These are phyloP conservation scores for Zygosaccharomyces bisporus DNA, from an alignment of 805 yeast species.

Conservation along the genomic window DNA sequence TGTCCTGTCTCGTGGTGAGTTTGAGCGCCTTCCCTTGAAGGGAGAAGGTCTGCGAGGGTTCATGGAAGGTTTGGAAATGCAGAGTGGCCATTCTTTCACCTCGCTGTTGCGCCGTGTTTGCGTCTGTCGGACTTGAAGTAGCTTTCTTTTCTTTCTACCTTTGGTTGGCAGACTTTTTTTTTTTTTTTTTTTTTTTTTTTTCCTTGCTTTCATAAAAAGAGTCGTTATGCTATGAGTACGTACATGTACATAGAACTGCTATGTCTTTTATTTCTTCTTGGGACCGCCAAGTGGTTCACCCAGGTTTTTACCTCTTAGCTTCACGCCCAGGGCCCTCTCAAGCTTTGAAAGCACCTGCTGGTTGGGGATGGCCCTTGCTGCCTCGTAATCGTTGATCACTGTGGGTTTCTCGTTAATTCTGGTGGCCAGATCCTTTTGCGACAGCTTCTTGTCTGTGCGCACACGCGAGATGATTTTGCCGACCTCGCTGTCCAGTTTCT, in stretches of 20 bases:
- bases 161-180: neutral
- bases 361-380: constrained; percentile 94
- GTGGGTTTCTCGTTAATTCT: constrained; percentile 94
- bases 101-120: no score
- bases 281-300: constrained; percentile 73
- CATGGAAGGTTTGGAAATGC: constrained; percentile 41
- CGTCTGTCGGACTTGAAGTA: neutral
- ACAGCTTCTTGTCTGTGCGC: constrained; percentile 79
- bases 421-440: constrained; percentile 96
- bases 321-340: constrained; percentile 91
- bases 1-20: constrained; percentile 67
- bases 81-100: constrained; percentile 43
- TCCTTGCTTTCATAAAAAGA: neutral
- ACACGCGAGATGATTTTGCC: constrained; percentile 85
- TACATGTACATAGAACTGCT: neutral
- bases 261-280: constrained; percentile 38
- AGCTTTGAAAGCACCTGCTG: constrained; percentile 90
- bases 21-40: constrained; percentile 73
- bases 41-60: constrained; percentile 50
- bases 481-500: constrained; percentile 77
- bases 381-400: constrained; percentile 92
- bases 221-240: constrained; percentile 5
- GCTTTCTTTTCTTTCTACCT: neutral
- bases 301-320: constrained; percentile 91
- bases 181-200: constrained; percentile 2